Conservation (phyloP, 495 filamentous ascomycete genomes). For the Immersiella caudata region DNA sequence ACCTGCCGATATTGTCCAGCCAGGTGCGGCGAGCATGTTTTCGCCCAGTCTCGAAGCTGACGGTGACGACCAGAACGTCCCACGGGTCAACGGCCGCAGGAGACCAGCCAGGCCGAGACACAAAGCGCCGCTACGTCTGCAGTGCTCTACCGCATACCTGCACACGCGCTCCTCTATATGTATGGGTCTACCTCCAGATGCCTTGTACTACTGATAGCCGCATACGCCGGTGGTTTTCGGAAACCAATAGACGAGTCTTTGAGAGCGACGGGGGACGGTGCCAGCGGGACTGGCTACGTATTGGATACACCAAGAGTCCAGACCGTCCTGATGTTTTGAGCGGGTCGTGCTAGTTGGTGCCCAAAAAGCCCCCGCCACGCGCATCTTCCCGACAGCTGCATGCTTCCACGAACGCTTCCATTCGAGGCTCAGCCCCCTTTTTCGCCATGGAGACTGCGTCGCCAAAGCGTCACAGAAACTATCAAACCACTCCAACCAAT, state of each 20-base stretch:
- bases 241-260: background rate
- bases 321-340: background rate
- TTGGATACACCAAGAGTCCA: conserved; percentile 1
- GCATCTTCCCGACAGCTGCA: conserved; percentile 7
- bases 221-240: conserved; percentile 17
- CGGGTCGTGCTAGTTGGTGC: conserved; percentile 4
- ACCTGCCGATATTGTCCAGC: conserved; percentile 19
- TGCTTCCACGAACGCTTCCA: conserved; percentile 10
- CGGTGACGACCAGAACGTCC: background rate
- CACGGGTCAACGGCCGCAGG: background rate
- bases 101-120: conserved; percentile 11
- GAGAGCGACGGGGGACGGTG: background rate
- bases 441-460: background rate
- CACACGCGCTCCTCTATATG: background rate
- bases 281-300: background rate
- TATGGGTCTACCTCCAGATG: background rate
- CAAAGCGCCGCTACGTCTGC: background rate
- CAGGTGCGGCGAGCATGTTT: conserved; percentile 1
- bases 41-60: background rate
- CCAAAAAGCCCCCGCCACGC: background rate
- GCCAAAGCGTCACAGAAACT: conserved; percentile 2
- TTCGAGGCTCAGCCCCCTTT: background rate
- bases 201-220: conserved; percentile 9
- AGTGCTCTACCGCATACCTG: background rate
- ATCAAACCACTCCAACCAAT: background rate